These are phyloP conservation scores for Ilyonectria mors-panacis DNA, from an alignment of 2,329 filamentous ascomycete species.

Conservation along the genomic window DNA sequence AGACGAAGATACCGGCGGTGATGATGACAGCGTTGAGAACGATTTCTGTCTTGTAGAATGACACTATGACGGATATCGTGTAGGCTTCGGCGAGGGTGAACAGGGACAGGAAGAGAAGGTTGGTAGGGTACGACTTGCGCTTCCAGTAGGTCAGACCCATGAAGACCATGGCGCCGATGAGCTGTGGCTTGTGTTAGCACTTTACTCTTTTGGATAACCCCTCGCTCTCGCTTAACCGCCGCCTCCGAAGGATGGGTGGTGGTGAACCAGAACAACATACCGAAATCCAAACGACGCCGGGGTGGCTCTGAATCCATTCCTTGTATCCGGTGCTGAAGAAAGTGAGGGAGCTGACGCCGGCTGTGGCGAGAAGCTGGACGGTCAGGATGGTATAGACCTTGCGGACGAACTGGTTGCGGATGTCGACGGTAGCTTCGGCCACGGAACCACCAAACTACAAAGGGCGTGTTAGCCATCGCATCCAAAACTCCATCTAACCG, in stretches of 20 bases:
- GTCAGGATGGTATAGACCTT: slow-evolving; percentile 99
- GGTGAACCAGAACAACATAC: slow-evolving; percentile 58
- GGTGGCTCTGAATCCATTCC: slow-evolving; percentile 87
- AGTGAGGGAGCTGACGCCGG: slow-evolving; percentile 83
- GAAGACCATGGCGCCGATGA: slow-evolving; percentile 87
- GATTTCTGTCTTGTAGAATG: slow-evolving; percentile 86
- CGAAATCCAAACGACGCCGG: slow-evolving; percentile 88
- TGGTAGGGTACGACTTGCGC: slow-evolving; percentile 94
- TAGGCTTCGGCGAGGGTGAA: slow-evolving; percentile 97
- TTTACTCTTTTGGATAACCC: background rate
- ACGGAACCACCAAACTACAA: slow-evolving; percentile 89
- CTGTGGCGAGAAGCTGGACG: slow-evolving; percentile 91
- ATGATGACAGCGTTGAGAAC: slow-evolving; percentile 93
- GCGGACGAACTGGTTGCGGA: slow-evolving; percentile 95
- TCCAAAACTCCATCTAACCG: background rate
- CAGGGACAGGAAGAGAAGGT: slow-evolving; percentile 89
- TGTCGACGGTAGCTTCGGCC: slow-evolving; percentile 93
- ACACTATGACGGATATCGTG: slow-evolving; percentile 91
- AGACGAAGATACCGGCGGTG: slow-evolving; percentile 86
- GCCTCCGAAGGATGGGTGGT: background rate
- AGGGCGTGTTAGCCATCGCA: slow-evolving; percentile 32
- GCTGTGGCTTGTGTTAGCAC: slow-evolving; percentile 55
- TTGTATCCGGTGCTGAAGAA: slow-evolving; percentile 89
- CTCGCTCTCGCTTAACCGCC: background rate
- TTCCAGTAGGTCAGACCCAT: slow-evolving; percentile 95